Evolutionary conservation across 1,284 basidiomycete species (phyloP).

Genomic region (Wolfiporia cocos): DNA sequence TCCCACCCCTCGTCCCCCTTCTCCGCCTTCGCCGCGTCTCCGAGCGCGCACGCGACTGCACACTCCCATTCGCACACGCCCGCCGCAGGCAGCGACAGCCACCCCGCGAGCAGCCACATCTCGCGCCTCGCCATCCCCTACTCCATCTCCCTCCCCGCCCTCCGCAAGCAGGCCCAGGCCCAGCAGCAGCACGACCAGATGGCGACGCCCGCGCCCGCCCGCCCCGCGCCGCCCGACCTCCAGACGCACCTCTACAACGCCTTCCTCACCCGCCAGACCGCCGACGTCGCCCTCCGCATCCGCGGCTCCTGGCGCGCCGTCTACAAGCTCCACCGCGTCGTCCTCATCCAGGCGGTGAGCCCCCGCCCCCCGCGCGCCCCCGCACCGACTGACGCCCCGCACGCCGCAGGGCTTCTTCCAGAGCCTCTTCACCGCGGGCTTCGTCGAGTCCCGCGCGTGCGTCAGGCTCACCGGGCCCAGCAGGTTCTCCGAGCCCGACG

Average conservation of each 20-base stretch:
- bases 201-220: conserved; percentile 12
- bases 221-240: conserved; percentile 39
- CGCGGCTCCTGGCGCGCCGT: conserved; percentile 67
- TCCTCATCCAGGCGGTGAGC: conserved; percentile 79
- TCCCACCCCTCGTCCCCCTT: no score
- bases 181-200: background rate
- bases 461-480: no score
- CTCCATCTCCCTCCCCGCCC: conserved; percentile 7
- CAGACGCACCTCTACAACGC: conserved; percentile 72
- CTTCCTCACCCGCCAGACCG: conserved; percentile 65
- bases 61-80: no score
- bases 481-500: conserved; percentile 24
- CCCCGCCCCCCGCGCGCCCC: no score
- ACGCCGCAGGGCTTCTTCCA: conserved; percentile 81
- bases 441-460: conserved; percentile 37
- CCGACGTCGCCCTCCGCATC: conserved; percentile 72
- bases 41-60: no score
- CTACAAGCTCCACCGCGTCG: conserved; percentile 76
- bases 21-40: no score
- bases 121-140: conserved; percentile 7
- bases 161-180: conserved; percentile 5
- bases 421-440: conserved; percentile 79
- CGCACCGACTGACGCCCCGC: no score
- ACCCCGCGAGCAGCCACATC: background rate
- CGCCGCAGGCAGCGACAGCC: background rate